These are phyloP conservation scores for Nakazawaea populi DNA, from an alignment of 805 yeast species.

Conservation along the genomic window DNA sequence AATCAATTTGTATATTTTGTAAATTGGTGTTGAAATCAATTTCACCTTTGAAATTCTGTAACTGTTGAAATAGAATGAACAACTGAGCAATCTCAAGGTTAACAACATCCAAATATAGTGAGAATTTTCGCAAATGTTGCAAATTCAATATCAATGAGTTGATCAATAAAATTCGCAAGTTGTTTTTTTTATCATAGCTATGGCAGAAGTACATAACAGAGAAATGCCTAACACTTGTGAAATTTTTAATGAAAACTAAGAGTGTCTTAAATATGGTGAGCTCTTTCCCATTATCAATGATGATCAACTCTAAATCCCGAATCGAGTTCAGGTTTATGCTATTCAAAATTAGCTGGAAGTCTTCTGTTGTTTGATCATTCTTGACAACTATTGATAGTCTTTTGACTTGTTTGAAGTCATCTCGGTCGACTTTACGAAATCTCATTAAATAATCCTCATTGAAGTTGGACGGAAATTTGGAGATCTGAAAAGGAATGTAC, in stretches of 20 bases:
- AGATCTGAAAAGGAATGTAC: constrained; percentile 1
- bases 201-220: not conserved
- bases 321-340: not conserved
- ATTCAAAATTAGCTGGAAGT: not conserved
- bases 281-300: constrained; percentile 7
- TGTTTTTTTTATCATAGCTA: constrained; percentile 3
- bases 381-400: constrained; percentile 4
- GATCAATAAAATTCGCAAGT: constrained; percentile 7
- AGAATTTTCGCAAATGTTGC: not conserved
- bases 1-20: constrained; percentile 4
- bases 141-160: constrained; percentile 4
- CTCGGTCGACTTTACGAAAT: not conserved
- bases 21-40: constrained; percentile 4
- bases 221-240: not conserved
- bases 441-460: not conserved
- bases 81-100: constrained; percentile 2
- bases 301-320: constrained; percentile 4
- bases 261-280: constrained; percentile 4
- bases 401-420: not conserved
- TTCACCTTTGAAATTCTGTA: not conserved
- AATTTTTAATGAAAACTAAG: not conserved
- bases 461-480: not conserved
- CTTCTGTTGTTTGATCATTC: not conserved
- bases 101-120: constrained; percentile 4
- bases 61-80: not conserved